A percentile compares a stretch with the other conserved stretches of the same genome.
phyloP scores from a whole-genome alignment of 345 rosid species.

The Hibiscus trionum region DNA sequence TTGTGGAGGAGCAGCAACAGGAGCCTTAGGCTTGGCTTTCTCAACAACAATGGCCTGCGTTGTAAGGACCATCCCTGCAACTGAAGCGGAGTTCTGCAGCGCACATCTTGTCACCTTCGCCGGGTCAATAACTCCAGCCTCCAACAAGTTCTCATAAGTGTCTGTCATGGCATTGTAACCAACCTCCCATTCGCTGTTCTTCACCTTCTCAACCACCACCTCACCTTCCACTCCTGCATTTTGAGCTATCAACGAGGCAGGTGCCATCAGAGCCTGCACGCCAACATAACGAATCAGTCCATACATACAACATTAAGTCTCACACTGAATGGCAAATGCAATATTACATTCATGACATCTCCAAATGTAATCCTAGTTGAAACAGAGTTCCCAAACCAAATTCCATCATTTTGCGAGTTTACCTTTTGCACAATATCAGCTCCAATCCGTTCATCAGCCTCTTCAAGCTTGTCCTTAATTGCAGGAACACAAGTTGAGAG shows the following conservation, averaged over 20 bases:
- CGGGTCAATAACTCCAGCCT: constrained; percentile 88
- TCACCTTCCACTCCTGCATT: constrained; percentile 95
- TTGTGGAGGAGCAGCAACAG: constrained; percentile 46
- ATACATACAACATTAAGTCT: background rate
- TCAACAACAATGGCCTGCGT: constrained; percentile 97
- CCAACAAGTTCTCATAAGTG: constrained; percentile 72
- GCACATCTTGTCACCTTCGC: constrained; percentile 95
- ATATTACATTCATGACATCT: background rate
- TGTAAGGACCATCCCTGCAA: constrained; percentile 95
- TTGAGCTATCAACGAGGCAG: constrained; percentile 85
- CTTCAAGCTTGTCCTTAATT: constrained; percentile 67
- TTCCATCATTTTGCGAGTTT: background rate
- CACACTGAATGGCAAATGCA: background rate
- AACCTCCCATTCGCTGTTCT: constrained; percentile 70
- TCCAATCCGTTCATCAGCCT: constrained; percentile 78
- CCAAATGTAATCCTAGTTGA: background rate
- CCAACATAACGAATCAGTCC: background rate
- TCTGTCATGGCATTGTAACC: constrained; percentile 97
- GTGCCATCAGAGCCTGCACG: constrained; percentile 70
- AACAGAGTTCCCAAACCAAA: background rate
- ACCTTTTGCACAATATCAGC: constrained; percentile 98
- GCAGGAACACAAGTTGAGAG: constrained; percentile 61
- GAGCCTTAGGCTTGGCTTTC: constrained; percentile 65
- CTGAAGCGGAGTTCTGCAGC: constrained; percentile 86
- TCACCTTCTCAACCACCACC: constrained; percentile 85